phyloP scores from a whole-genome alignment of 2,329 filamentous ascomycete species.

The Fusarium albosuccineum region DNA sequence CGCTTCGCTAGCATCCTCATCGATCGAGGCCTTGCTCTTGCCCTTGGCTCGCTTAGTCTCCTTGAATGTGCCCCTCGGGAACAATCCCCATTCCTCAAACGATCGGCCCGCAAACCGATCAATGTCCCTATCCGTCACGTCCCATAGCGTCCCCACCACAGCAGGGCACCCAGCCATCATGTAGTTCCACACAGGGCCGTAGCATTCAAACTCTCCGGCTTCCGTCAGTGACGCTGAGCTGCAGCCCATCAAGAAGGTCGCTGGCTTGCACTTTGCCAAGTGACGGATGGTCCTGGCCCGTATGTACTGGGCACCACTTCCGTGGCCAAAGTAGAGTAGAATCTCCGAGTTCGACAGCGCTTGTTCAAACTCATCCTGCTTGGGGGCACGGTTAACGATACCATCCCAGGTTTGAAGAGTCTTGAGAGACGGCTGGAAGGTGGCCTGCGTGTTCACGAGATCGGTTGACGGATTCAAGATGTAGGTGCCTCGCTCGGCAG shows the following conservation, averaged over 20 bases:
- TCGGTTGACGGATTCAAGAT: conserved; percentile 93
- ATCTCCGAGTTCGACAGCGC: conserved; percentile 77
- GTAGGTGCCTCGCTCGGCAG: conserved; percentile 72
- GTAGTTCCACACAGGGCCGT: conserved; percentile 91
- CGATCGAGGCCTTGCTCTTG: conserved; percentile 39
- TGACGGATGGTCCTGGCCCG: conserved; percentile 84
- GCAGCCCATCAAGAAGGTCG: conserved; percentile 93
- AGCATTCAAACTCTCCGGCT: conserved; percentile 89
- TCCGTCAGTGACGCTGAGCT: conserved; percentile 84
- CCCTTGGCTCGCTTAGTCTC: conserved; percentile 50
- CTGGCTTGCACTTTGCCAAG: conserved; percentile 79
- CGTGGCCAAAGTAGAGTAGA: conserved; percentile 95
- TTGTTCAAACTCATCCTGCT: conserved; percentile 80
- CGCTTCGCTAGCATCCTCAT: conserved; percentile 46
- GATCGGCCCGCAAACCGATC: conserved; percentile 87
- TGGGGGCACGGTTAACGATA: conserved; percentile 77
- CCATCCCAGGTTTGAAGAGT: conserved; percentile 78
- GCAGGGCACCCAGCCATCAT: conserved; percentile 89
- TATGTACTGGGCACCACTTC: conserved; percentile 94
- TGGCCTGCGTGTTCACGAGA: conserved; percentile 81
- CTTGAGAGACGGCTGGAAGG: conserved; percentile 75
- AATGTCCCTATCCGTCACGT: conserved; percentile 97
- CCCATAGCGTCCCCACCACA: conserved; percentile 94
- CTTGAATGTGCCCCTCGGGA: conserved; percentile 62
- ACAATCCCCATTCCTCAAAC: conserved; percentile 89